Base-by-base conservation (phyloP, 495 filamentous ascomycete genomes). In the Aspergillus kassunensis region DNA sequence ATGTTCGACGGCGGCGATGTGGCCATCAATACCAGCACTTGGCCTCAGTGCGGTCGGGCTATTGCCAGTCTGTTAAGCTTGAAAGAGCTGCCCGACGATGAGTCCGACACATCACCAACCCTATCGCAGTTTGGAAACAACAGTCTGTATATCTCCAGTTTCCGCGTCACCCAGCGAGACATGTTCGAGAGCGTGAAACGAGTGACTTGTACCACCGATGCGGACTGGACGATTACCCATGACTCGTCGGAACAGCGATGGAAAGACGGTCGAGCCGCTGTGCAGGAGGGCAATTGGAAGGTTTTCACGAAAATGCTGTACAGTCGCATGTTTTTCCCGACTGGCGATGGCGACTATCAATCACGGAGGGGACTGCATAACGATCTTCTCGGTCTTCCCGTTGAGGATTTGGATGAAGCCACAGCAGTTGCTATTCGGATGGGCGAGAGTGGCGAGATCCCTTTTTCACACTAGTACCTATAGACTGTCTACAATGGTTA, bases 351-450 rank as follows among this genome's bases (percentile, higher is more conserved):
- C 0, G 62, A 80, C 42, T 74, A 61, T 50, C 66, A 72, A 37
- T 47, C 41, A 11, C 69, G 49, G 25, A 54, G 49, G 2, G 71
- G 71, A 0, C 42, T 76, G 49, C 62, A 63, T 8, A 87, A 87
- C 54, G 66, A 63, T 4, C 31, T 70, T 35, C 62, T 87, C 24
- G 80, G 74, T 0, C 58, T 87, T 44, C 71, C 77, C 11, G 62
- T 70, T 56, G 84, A 87, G 66, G 74, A 82, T 55, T 48, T 87
- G 50, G 82, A 85, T 60, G 78, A 79, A 53, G 60, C 59, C 6
- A 83, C 79, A 1, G 69, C 8, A 8, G 15, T 31, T 2, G 51
- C 35, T 4, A 54, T 46, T 15, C 34, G 13, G 8, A 46, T 46
- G 51, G 33, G 44, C 30, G 31, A 35, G 51, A 44, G 49, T 25